A percentile compares a stretch with the other conserved stretches of the same genome.
phyloP scores from a whole-genome alignment of 768 basidiomycete genomes.

The Cyclocybe aegerita region DNA sequence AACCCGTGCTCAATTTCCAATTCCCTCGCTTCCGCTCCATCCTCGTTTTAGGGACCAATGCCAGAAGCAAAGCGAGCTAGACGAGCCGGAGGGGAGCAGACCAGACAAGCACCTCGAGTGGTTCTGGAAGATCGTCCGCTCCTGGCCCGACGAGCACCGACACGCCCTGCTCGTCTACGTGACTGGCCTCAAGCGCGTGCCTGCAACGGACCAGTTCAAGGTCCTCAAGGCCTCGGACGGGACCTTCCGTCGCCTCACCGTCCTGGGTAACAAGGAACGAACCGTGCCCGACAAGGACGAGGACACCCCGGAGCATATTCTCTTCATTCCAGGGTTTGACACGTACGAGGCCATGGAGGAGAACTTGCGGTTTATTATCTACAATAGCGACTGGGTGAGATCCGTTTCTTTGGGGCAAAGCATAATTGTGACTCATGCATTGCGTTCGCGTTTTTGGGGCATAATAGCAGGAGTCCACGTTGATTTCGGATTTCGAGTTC shows the following conservation, averaged over 20 bases:
- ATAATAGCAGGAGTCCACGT: conserved; percentile 10
- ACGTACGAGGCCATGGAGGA: conserved; percentile 20
- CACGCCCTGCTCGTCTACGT: conserved; percentile 21
- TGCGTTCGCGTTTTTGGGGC: neutral
- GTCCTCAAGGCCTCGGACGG: conserved; percentile 25
- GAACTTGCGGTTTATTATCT: conserved; percentile 19
- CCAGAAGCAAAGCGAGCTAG: conserved; percentile 11
- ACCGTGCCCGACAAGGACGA: conserved; percentile 22
- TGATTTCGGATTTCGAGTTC: conserved; percentile 11
- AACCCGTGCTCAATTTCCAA: neutral
- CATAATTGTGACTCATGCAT: no score
- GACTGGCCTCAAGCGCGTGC: conserved; percentile 25
- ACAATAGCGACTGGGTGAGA: conserved; percentile 22
- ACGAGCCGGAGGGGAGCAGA: conserved; percentile 6
- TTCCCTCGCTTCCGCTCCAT: neutral
- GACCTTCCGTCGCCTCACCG: conserved; percentile 22
- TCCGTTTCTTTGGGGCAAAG: neutral
- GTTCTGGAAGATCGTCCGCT: conserved; percentile 23
- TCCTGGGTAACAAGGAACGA: conserved; percentile 25
- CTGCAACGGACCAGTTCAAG: conserved; percentile 23
- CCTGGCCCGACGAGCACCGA: conserved; percentile 22
- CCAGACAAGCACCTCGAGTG: conserved; percentile 22
- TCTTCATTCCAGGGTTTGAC: conserved; percentile 25
- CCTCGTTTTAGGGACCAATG: conserved; percentile 11
- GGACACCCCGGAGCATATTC: conserved; percentile 25